phyloP scores from a whole-genome alignment of 331 rosid species.

The Acacia concinna region DNA sequence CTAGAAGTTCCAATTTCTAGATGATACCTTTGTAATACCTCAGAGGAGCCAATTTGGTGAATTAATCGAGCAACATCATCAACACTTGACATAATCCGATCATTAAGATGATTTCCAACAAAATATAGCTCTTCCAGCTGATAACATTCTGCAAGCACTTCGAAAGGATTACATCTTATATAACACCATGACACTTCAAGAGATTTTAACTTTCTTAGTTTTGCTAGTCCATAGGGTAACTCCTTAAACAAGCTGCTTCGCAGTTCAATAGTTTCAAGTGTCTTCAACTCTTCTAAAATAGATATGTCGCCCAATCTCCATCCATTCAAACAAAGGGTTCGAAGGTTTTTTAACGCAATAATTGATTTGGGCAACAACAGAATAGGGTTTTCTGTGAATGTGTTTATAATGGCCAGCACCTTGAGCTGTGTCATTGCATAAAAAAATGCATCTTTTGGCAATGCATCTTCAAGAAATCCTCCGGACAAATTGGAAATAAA shows the following conservation, averaged over 20 bases:
- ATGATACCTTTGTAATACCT: conserved; percentile 6
- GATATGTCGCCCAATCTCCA: neutral
- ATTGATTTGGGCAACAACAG: neutral
- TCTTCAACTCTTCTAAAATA: neutral
- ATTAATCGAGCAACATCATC: neutral
- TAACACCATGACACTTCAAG: neutral
- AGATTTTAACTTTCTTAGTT: neutral
- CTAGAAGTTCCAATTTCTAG: conserved; percentile 12
- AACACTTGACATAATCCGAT: neutral
- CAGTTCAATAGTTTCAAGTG: conserved; percentile 3
- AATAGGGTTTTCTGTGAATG: neutral
- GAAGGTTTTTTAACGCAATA: neutral
- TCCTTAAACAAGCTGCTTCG: neutral
- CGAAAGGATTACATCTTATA: neutral
- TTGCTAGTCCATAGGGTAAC: neutral
- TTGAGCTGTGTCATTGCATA: neutral
- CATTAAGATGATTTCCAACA: neutral
- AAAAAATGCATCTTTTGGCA: neutral
- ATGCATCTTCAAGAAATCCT: too few species aligned
- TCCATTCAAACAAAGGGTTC: neutral
- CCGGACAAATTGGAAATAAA: too few species aligned
- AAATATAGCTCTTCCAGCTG: conserved; percentile 28
- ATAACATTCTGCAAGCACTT: conserved; percentile 11
- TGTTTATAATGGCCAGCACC: neutral
- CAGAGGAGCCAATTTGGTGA: neutral